A percentile compares a stretch with the other conserved stretches of the same genome.
Evolutionary conservation across 331 rosid genomes (phyloP).

Genomic region (Erythrophleum ivorense): DNA sequence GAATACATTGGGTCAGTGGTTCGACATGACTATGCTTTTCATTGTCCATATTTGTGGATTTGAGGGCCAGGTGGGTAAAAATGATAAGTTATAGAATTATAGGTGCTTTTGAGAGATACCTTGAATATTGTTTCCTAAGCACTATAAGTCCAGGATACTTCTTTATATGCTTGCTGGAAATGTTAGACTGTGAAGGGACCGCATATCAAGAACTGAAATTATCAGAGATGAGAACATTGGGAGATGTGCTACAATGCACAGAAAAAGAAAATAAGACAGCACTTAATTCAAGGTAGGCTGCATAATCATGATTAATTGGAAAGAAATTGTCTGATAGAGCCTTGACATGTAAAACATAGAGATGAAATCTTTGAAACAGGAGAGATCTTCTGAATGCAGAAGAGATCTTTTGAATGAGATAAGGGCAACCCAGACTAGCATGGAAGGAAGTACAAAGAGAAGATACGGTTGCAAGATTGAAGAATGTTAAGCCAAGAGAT

Average conservation of each 20-base stretch:
- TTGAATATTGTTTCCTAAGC: neutral
- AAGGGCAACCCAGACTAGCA: conserved; percentile 6
- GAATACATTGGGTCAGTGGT: too few relatives aligned
- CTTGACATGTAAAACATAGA: neutral
- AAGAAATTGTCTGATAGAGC: neutral
- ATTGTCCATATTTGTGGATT: too few relatives aligned
- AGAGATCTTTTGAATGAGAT: neutral
- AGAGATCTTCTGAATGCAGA: neutral
- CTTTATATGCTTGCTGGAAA: neutral
- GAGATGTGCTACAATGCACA: neutral
- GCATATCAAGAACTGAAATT: neutral
- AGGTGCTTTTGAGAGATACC: neutral
- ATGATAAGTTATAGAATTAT: neutral
- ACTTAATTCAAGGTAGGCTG: neutral
- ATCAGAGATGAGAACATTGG: neutral
- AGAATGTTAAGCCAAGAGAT: neutral
- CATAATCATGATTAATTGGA: neutral
- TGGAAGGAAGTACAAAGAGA: neutral
- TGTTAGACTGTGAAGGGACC: neutral
- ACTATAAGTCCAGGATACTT: neutral
- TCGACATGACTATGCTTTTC: too few relatives aligned
- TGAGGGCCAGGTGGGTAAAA: neutral
- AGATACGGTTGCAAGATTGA: neutral
- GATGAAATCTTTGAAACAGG: neutral
- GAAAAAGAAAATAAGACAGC: neutral